Evolutionary conservation across 352 stramenopile genomes (phyloP), one percentile per base, ranked within the genome.

Genomic region (Ophiocytium majus): DNA sequence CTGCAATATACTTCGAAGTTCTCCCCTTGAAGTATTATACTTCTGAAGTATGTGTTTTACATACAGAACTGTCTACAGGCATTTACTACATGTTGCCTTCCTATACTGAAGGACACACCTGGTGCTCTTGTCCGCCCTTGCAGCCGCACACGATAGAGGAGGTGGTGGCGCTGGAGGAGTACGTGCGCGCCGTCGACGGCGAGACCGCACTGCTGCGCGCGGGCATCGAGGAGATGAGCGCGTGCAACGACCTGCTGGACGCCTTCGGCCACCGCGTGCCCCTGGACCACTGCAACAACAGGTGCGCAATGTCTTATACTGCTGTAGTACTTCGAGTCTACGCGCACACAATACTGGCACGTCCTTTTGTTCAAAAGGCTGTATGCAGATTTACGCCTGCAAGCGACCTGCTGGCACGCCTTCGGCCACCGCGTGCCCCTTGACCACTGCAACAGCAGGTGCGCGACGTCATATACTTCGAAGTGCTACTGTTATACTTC

Each of bases 151-250:
- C 83, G 28, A 88, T 88, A 32, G 84, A 88, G 43, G 84, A 88
- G 76, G 84, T 86, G 1, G 43, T 82, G 34, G 71, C 82, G 79
- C 86, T 90, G 35, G 85, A 89, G 82, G 93, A 97, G 82, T 97
- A 95, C 84, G 94, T 96, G 74, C 92, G 91, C 33, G 91, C 90
- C 1, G 84, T 97, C 1, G 93, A 93, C 49, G 86, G 79, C 37
- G 57, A 86, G 10, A 63, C 90, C 10, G 66, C 36, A 32, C 83
- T 86, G 0, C 84, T 91, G 31, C 82, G 85, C 50, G 83, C 74
- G 10, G 83, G 81, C 32, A 90, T 91, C 23, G 81, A 86, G 23
- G 88, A 90, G n/a, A 91, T 91, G 84, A 89, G 86, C 79, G 50
- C 76, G 1, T 90, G 87, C 76, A 85, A 89, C 36, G 79, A 89